Base-by-base conservation (phyloP, 306 rosid species). In the Nissolia schottii region DNA sequence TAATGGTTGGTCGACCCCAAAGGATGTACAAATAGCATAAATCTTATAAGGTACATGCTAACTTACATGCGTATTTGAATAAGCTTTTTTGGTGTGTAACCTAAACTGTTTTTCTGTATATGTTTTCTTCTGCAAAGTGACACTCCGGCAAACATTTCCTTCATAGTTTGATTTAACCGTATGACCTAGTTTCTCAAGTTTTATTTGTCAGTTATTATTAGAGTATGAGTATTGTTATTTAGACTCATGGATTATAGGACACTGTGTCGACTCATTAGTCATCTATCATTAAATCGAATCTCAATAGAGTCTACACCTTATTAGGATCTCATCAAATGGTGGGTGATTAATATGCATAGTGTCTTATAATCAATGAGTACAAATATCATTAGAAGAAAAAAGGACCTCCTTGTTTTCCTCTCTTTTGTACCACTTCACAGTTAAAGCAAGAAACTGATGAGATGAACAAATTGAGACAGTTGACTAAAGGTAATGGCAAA, bases 401-500 rank as follows among this genome's bases (percentile, higher is more conserved):
- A 25, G 18, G 56, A 27, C 5, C 6, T n/a, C 13, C 18, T 20
- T 15, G 2, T 53, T 24, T 57, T 53, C 27, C 7, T 67, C 15
- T 45, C 19, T 32, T 25, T 8, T 55, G 62, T 32, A 58, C 23
- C 58, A 4, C n/a, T 7, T 13, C 58, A 9, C 35, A 34, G 27
- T 45, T 23, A 76, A 67, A 69, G 81, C 56, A 49, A 25, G 22
- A 58, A 67, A 29, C 32, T 66, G 62, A 40, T 27, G 27, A 45
- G 41, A 66, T 10, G 9, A 50, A 37, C 22, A 60, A 61, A 62
- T 56, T 27, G 48, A 74, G 46, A 60, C 45, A 61, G 15, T 23
- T 18, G 8, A 23, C 40, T 31, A 16, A 29, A 78, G 51, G 71
- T 66, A 79, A 77, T 70, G 70, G 20, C 50, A 59, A 51, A n/a